Percentiles rank a stretch among this genome's conserved stretches.
phyloP scores from a whole-genome alignment of 1,284 basidiomycete genomes.

The Peniophora sp. region DNA sequence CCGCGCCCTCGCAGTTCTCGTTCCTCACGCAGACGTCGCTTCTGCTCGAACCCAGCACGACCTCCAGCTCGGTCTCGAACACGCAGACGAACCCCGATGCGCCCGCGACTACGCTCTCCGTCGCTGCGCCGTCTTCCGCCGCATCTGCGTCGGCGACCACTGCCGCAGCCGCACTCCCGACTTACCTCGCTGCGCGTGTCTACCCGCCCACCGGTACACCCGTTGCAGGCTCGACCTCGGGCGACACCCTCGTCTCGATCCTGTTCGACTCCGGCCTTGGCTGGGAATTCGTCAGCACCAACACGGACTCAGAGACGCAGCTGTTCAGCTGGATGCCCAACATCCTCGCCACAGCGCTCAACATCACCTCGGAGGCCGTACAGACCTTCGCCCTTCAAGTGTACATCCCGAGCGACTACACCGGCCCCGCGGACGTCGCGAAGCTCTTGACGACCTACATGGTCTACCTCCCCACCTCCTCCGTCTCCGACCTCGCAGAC shows the following conservation, averaged over 20 bases:
- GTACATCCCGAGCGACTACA: slow-evolving; percentile 47
- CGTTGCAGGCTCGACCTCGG: slow-evolving; percentile 21
- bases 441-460: slow-evolving; percentile 53
- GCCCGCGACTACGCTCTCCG: slow-evolving; percentile 32
- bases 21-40: slow-evolving; percentile 36
- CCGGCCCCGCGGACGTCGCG: slow-evolving; percentile 30
- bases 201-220: slow-evolving; percentile 32
- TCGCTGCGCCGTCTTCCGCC: slow-evolving; percentile 13
- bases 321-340: slow-evolving; percentile 53
- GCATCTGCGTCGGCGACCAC: slow-evolving; percentile 24
- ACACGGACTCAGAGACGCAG: slow-evolving; percentile 42
- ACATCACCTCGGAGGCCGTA: slow-evolving; percentile 29
- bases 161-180: slow-evolving; percentile 37
- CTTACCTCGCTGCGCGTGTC: slow-evolving; percentile 51
- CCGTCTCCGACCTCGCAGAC: slow-evolving; percentile 43
- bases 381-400: slow-evolving; percentile 53
- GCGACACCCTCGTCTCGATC: slow-evolving; percentile 43
- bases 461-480: slow-evolving; percentile 44
- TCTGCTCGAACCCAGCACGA: slow-evolving; percentile 35
- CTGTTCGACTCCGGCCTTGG: slow-evolving; percentile 48
- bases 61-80: slow-evolving; percentile 11
- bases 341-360: slow-evolving; percentile 43
- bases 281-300: slow-evolving; percentile 57
- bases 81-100: slow-evolving; percentile 42
- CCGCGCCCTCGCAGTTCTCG: slow-evolving; percentile 18